These are phyloP conservation scores for Penicillium desertorum DNA, from an alignment of 495 filamentous ascomycete genomes.

Conservation along the genomic window DNA sequence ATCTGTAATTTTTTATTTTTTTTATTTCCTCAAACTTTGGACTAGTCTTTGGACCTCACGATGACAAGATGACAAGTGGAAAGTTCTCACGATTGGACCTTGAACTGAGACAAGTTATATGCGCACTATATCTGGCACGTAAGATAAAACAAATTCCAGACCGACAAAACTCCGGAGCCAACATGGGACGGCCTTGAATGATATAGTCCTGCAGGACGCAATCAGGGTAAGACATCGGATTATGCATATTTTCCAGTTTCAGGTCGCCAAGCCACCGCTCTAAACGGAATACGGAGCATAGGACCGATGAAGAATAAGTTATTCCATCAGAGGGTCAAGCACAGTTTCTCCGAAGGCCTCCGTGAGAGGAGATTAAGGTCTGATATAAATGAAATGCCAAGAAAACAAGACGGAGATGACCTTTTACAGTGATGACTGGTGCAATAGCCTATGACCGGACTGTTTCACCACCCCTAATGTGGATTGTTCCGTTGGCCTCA, in stretches of 20 bases:
- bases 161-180: neutral
- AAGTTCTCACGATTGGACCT: neutral
- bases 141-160: conserved; percentile 1
- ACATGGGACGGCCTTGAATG: neutral
- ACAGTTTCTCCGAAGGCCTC: conserved; percentile 6
- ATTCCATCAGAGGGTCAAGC: neutral
- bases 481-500: neutral
- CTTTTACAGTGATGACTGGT: conserved; percentile 1
- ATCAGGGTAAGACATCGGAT: neutral
- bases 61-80: too few relatives aligned
- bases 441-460: conserved; percentile 4
- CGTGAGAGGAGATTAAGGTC: conserved; percentile 15
- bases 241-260: neutral
- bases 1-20: neutral
- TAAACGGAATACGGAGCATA: neutral
- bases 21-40: neutral
- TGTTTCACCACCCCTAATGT: neutral
- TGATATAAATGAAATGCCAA: conserved; percentile 27
- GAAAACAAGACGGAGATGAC: conserved; percentile 2
- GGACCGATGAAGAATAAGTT: neutral
- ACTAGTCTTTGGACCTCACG: conserved; percentile 5
- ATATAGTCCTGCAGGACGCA: neutral
- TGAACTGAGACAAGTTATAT: neutral
- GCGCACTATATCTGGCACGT: conserved; percentile 5
- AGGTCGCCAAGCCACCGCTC: neutral